Base-by-base conservation (phyloP, 2,329 filamentous ascomycete species). In the Verruconis gallopava region DNA sequence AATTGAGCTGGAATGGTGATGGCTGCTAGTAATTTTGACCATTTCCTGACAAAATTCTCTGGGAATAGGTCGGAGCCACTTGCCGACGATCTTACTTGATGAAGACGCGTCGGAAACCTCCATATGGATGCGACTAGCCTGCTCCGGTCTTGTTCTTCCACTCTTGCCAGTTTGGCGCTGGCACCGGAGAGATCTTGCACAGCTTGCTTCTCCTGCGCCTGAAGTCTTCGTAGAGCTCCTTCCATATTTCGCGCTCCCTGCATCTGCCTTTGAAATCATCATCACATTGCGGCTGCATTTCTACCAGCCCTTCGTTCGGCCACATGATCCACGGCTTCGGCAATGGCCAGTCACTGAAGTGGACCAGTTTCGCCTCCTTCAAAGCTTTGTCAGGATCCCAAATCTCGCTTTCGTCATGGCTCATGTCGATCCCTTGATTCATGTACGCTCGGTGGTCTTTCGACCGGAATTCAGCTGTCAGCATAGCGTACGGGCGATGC, bases 271-370 rank as follows among this genome's bases (percentile, higher is more conserved):
- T 49, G 6, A 49, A 47, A 12, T 43, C 44, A 5, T 55, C 57
- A 2, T 53, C 58, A 38, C 66, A 69, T 44, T 64, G 59, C 1
- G 67, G 66, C 54, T 66, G 63, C 48, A 66, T 59, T 44, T 66
- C 61, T 37, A 54, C 53, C 2, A 66, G 47, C 14, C 60, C 57
- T 20, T 63, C 56, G 12, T 53, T 40, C 11, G 62, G 57, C 60
- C 61, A 66, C 60, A 67, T 61, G 38, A 73, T 56, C 72, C 73
- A 77, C 2, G 74, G 74, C 49, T 84, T 84, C 0, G 78, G 77
- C 4, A 81, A 50, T 1, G 79, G 80, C 74, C 74, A 81, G 52
- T 85, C 80, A 11, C 73, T 79, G 54, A 83, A 84, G 55, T 84
- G 79, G 2, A 84, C 62, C 4, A 79, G 66, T 47, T 80, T 81